Base-by-base conservation (phyloP, 2,329 filamentous ascomycete genomes). In the Magnaporthales sp. region DNA sequence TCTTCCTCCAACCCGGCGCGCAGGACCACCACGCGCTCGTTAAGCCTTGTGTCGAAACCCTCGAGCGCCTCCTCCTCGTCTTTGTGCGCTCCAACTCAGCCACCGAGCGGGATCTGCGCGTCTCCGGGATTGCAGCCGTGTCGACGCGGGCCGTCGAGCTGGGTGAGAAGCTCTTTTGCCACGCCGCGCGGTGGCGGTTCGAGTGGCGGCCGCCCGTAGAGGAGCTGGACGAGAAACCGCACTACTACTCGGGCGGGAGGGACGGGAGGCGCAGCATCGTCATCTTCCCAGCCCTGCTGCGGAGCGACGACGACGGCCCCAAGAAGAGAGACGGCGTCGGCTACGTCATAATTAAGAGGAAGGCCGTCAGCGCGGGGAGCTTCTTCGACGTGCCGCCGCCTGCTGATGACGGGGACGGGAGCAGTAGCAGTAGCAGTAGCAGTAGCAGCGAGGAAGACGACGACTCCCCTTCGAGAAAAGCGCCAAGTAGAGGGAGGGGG, bases 81-180 rank as follows among this genome's bases (percentile, higher is more conserved):
- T 66, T 66, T 46, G 29, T 15, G 19, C 66, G 61, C 13, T 24
- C 24, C 46, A n/a, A 54, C 27, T 24, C 38, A 4, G n/a, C 61
- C 8, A 46, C 27, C n/a, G 66, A 66, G 24, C 54, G 31, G 32
- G 66, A 63, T 2, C 61, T 54, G 10, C 62, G 66, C 38, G 9
- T 63, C 4, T 46, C 66, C 8, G 62, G 38, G 5, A 46, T 66
- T 22, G 46, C 29, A n/a, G n/a, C 26, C 46, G 29, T 66, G 29
- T 62, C 66, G 8, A 51, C 46, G 19, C 29, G 51, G 13, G 61
- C 66, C 29, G 56, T 66, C 27, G 66, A 66, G 46, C 46, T 66
- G 46, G 66, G 66, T 51, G 66, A 66, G 58, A 66, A 66, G 66
- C 30, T 66, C 51, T 66, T 66, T 30, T 63, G 61, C 62, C 66